Base-by-base conservation (phyloP, 352 stramenopile species). In the Phytophthora pistaciae region DNA sequence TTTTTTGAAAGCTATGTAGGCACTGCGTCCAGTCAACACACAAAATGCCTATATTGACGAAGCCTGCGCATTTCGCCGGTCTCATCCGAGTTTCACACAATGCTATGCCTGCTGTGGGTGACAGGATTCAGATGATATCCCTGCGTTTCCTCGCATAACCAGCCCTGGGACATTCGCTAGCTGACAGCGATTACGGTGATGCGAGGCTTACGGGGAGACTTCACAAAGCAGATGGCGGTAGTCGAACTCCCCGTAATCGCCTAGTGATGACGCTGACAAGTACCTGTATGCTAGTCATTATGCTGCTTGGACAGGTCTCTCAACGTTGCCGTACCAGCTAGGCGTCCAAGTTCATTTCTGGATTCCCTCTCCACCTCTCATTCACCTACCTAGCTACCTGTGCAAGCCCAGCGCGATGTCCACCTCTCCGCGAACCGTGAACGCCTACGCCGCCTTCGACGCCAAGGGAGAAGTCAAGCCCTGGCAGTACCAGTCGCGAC, bases 381-480 rank as follows among this genome's bases (percentile, higher is more conserved):
- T 1, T 42, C 36, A 42, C 10, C 36, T 11, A 23, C 8, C 16
- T 6, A 9, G 5, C 0, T n/a, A 20, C 13, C 40, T 48, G 11
- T 20, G n/a, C 18, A 16, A n/a, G 9, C 48, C 48, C 18, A 55
- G 7, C n/a, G 29, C 48, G 16, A 55, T 33, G 48, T 55, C 48
- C 11, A 57, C 50, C 21, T 25, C 52, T 13, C 48, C 42, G 23
- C 36, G 57, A 27, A 31, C 57, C 25, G 25, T 56, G 23, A 64
- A 56, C 57, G 18, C 58, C 9, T 56, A 56, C 58, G 58, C 58
- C 27, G 60, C 60, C 6, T 66, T 66, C 44, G 46, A 59, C 25
- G 25, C 31, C 60, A 59, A 66, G 31, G 60, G 42, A 27, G 60
- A 66, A 84, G 27, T 59, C 53, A 59, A 59, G 27, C 53, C 53